Evolutionary conservation across 1,284 basidiomycete species (phyloP).

Genomic region (Nidula niveotomentosa): DNA sequence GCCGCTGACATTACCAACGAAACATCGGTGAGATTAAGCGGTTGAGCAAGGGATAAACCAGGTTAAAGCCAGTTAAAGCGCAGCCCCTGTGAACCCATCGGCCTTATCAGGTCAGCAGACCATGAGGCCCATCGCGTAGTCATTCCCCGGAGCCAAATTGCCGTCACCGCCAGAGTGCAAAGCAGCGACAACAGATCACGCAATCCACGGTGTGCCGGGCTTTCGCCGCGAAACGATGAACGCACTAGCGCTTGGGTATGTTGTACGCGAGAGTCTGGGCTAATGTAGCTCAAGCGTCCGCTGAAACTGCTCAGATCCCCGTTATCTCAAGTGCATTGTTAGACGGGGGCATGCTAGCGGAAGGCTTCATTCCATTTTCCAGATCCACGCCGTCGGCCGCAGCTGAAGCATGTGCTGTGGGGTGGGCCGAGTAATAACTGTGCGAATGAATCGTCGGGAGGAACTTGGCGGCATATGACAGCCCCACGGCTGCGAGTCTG

Average conservation of each 20-base stretch:
- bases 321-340: constrained; percentile 17
- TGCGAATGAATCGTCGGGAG: constrained; percentile 18
- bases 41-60: constrained; percentile 7
- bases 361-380: constrained; percentile 14
- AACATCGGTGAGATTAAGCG: constrained; percentile 2
- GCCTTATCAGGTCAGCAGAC: constrained; percentile 14
- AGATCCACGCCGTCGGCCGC: constrained; percentile 15
- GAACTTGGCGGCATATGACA: constrained; percentile 42
- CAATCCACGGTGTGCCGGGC: constrained; percentile 5
- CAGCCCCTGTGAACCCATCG: constrained; percentile 9
- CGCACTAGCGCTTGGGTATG: too few species aligned
- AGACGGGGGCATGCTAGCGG: constrained; percentile 10
- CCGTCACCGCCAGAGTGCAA: constrained; percentile 11
- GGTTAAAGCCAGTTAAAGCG: too few species aligned
- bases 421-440: constrained; percentile 11
- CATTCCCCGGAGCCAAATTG: constrained; percentile 11
- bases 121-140: constrained; percentile 19
- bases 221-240: neutral
- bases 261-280: too few species aligned
- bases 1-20: too few species aligned
- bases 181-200: constrained; percentile 15
- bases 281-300: neutral
- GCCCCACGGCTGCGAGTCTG: constrained; percentile 54
- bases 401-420: constrained; percentile 4
- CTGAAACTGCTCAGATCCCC: constrained; percentile 10